Conservation (phyloP, 495 filamentous ascomycete genomes). For the Ramalina peruviana region DNA sequence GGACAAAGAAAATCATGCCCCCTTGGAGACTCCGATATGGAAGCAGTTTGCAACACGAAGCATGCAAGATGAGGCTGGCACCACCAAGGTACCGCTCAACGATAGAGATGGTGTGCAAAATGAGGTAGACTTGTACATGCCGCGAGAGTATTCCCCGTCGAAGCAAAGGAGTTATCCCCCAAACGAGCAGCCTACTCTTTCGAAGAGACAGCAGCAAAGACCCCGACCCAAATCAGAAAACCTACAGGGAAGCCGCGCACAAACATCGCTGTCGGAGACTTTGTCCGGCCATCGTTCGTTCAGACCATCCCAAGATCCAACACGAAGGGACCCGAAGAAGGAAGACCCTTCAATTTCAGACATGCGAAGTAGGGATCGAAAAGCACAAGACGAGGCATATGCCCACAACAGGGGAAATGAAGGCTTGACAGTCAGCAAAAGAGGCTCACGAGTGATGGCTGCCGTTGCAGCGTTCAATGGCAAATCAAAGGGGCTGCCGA, state of each 20-base stretch:
- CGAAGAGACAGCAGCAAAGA: conserved; percentile 23
- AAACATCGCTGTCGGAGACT: conserved; percentile 12
- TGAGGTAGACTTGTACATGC: conserved; percentile 49
- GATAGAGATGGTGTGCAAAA: conserved; percentile 33
- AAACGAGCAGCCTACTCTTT: conserved; percentile 40
- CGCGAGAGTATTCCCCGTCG: conserved; percentile 44
- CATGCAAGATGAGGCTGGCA: conserved; percentile 26
- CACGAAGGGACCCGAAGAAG: conserved; percentile 1
- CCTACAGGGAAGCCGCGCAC: conserved; percentile 24
- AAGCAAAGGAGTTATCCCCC: conserved; percentile 54
- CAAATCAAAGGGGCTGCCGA: conserved; percentile 19
- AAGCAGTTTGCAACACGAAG: conserved; percentile 48
- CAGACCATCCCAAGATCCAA: conserved; percentile 8
- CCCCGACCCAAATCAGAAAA: conserved; percentile 42
- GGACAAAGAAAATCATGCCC: conserved; percentile 68
- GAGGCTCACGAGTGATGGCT: conserved; percentile 46
- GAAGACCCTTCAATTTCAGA: not conserved
- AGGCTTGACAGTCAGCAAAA: conserved; percentile 8
- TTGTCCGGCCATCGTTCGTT: conserved; percentile 2
- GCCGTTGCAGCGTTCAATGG: conserved; percentile 50
- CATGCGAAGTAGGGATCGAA: too few species aligned
- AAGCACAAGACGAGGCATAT: too few species aligned
- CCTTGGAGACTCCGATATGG: conserved; percentile 53
- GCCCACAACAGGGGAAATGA: too few species aligned
- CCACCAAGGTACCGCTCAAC: conserved; percentile 24